phyloP scores from a whole-genome alignment of 768 basidiomycete species.

The Serendipita sp. region DNA sequence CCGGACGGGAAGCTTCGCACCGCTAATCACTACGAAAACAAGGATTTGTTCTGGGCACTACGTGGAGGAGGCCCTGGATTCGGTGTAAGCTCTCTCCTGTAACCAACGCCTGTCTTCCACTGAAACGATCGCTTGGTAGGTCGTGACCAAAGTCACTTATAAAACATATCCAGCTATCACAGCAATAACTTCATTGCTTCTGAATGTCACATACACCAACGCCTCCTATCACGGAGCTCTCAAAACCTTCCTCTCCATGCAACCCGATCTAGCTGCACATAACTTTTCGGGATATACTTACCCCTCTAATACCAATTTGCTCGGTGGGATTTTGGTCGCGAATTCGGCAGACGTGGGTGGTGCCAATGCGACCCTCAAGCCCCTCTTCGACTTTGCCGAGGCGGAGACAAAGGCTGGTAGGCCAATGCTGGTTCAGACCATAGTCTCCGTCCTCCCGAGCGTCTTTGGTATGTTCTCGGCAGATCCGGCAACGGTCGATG shows the following conservation, averaged over 20 bases:
- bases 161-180: conserved; percentile 3
- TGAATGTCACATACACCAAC: background rate
- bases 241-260: background rate
- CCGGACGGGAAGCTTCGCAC: conserved; percentile 6
- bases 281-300: background rate
- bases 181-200: background rate
- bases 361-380: background rate
- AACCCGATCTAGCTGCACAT: background rate
- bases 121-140: background rate
- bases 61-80: conserved; percentile 9
- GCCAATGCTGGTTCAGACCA: background rate
- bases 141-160: conserved; percentile 1
- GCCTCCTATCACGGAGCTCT: background rate
- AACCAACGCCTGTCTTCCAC: background rate
- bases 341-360: background rate
- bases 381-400: background rate
- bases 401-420: background rate
- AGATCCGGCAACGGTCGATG: background rate
- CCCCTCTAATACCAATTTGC: background rate
- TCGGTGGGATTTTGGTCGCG: background rate
- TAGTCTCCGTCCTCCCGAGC: background rate
- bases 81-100: background rate
- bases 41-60: conserved; percentile 10
- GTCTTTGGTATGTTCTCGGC: background rate
- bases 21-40: background rate